Evolutionary conservation across 1,139 yeast genomes (phyloP).

Genomic region (Lodderomyces elongisporus): DNA sequence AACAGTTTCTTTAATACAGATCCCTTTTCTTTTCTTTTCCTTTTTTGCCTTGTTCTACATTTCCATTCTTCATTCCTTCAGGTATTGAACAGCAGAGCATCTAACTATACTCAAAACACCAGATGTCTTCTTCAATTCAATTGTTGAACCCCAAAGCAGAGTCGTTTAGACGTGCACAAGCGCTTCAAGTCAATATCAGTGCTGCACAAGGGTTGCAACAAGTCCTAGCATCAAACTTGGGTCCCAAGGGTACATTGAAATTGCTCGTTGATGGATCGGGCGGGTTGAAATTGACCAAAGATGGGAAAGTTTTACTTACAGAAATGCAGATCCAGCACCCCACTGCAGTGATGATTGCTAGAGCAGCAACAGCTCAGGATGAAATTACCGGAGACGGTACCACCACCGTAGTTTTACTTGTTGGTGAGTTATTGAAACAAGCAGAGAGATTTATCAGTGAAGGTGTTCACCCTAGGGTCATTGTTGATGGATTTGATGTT

Average conservation of each 20-base stretch:
- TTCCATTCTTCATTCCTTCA: too few species aligned
- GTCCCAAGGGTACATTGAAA: conserved; percentile 96
- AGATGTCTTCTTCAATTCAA: conserved; percentile 65
- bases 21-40: too few species aligned
- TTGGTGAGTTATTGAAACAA: conserved; percentile 91
- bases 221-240: conserved; percentile 85
- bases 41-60: too few species aligned
- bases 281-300: conserved; percentile 89
- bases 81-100: too few species aligned
- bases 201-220: conserved; percentile 97
- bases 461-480: conserved; percentile 93
- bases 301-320: conserved; percentile 86
- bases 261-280: conserved; percentile 98
- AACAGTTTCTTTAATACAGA: too few species aligned
- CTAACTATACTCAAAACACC: conserved; percentile 1
- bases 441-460: conserved; percentile 89
- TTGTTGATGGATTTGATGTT: conserved; percentile 90
- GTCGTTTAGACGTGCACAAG: conserved; percentile 89
- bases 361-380: conserved; percentile 98
- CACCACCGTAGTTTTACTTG: conserved; percentile 91
- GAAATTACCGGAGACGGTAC: conserved; percentile 99
- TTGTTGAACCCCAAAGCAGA: conserved; percentile 95
- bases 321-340: conserved; percentile 99
- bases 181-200: conserved; percentile 87
- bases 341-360: conserved; percentile 98